phyloP scores from a whole-genome alignment of 2,329 filamentous ascomycete genomes.

The Aspergillus arachidicola region DNA sequence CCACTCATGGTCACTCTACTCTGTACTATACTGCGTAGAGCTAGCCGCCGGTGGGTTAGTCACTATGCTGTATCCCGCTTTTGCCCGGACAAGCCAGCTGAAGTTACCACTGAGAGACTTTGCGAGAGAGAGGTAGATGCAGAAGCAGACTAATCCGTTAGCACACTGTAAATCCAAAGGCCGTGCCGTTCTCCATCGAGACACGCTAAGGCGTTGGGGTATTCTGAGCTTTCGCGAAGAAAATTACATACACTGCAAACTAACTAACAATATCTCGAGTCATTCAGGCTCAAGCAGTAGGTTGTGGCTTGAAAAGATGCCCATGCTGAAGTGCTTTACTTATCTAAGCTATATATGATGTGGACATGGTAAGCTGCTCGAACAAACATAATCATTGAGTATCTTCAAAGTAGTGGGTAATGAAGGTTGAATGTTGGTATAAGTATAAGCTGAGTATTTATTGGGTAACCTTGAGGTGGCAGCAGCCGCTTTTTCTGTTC shows the following conservation, averaged over 20 bases:
- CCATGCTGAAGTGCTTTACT: background rate
- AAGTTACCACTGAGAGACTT: background rate
- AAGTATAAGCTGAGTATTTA: background rate
- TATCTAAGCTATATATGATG: background rate
- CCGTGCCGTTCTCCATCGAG: no score
- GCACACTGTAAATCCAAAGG: no score
- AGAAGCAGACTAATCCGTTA: background rate
- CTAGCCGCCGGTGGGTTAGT: background rate
- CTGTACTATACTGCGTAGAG: no score
- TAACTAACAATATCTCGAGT: background rate
- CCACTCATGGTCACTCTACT: no score
- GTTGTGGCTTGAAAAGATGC: background rate
- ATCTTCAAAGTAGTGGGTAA: background rate
- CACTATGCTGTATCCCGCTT: background rate
- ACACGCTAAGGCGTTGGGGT: no score
- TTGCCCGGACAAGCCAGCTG: background rate
- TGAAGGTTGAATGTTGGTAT: background rate
- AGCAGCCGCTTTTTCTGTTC: no score
- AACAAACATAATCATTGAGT: background rate
- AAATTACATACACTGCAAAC: background rate
- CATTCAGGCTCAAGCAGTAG: background rate
- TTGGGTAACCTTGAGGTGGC: no score
- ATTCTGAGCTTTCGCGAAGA: background rate
- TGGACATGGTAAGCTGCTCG: background rate
- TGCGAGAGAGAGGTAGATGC: background rate